Evolutionary conservation across 1,139 yeast species (phyloP).

Genomic region (Suhomyces chickasaworum): DNA sequence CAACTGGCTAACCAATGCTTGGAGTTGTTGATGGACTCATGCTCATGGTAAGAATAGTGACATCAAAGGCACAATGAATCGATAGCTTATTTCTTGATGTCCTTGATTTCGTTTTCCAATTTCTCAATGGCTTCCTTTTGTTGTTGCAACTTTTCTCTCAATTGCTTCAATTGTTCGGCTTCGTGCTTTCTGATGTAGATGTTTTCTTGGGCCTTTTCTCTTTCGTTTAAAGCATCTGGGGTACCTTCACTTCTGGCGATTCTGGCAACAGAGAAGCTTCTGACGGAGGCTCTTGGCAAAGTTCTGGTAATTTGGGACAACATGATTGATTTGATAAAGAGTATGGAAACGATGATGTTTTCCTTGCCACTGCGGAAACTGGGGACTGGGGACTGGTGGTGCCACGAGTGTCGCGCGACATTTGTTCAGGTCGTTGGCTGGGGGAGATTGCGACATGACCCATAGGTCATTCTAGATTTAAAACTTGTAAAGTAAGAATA

Average conservation of each 20-base stretch:
- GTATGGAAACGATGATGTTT: background rate
- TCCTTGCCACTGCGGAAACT: constrained; percentile 9
- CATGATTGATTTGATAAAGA: constrained; percentile 22
- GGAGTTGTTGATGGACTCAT: too few relatives aligned
- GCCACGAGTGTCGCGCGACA: constrained; percentile 6
- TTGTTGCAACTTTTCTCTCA: constrained; percentile 47
- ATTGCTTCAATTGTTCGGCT: constrained; percentile 50
- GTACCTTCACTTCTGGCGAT: constrained; percentile 30
- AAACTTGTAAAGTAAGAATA: too few relatives aligned
- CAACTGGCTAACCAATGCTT: too few relatives aligned
- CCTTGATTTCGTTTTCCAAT: constrained; percentile 44
- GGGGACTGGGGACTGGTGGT: constrained; percentile 1
- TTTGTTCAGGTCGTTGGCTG: background rate
- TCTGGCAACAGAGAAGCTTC: constrained; percentile 45
- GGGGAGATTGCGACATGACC: background rate
- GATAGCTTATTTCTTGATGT: constrained; percentile 37
- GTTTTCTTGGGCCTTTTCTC: constrained; percentile 49
- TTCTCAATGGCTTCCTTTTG: constrained; percentile 48
- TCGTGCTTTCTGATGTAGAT: constrained; percentile 50
- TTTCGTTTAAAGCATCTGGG: constrained; percentile 42
- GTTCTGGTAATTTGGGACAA: constrained; percentile 40
- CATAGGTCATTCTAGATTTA: too few relatives aligned
- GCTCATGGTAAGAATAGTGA: background rate
- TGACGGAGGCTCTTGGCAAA: constrained; percentile 30
- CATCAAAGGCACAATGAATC: background rate